Evolutionary conservation across 1,284 basidiomycete species (phyloP).

Genomic region (Apiotrichum domesticum): DNA sequence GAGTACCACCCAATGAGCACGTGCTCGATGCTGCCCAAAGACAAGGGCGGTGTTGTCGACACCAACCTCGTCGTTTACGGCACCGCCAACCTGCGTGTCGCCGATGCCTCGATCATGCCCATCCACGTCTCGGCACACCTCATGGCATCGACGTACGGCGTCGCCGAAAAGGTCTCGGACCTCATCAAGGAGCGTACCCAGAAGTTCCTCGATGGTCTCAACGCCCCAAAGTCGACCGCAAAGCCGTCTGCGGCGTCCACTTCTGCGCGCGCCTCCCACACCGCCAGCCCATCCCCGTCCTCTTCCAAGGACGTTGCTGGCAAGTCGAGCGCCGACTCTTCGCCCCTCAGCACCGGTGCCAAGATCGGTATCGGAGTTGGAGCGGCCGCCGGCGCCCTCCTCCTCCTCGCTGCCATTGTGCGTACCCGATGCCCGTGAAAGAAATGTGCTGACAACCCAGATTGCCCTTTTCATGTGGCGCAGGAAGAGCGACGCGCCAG

Average conservation of each 20-base stretch:
- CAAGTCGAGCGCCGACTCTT: slow-evolving; percentile 11
- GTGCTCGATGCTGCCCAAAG: slow-evolving; percentile 60
- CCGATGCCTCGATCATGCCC: slow-evolving; percentile 50
- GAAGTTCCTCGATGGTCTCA: background rate
- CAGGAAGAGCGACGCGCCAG: background rate
- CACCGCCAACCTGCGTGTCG: slow-evolving; percentile 50
- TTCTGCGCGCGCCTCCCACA: background rate
- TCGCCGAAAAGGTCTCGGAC: slow-evolving; percentile 62
- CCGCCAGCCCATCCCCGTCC: background rate
- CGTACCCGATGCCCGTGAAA: background rate
- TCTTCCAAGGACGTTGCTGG: slow-evolving; percentile 17
- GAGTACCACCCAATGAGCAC: slow-evolving; percentile 58
- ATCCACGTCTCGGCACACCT: slow-evolving; percentile 46
- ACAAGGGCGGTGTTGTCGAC: slow-evolving; percentile 61
- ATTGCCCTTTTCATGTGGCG: slow-evolving; percentile 7
- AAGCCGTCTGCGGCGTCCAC: background rate
- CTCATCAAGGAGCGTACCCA: slow-evolving; percentile 51
- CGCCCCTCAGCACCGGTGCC: slow-evolving; percentile 21
- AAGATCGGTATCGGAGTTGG: slow-evolving; percentile 40
- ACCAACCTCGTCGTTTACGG: slow-evolving; percentile 60
- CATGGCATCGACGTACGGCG: slow-evolving; percentile 57
- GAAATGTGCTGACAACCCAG: too few species aligned
- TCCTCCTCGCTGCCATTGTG: slow-evolving; percentile 25
- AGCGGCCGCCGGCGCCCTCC: slow-evolving; percentile 29
- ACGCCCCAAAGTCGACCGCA: background rate